A percentile compares a stretch with the other conserved stretches of the same genome.
phyloP scores from a whole-genome alignment of 1,139 yeast genomes.

The Kodamaea plutei region DNA sequence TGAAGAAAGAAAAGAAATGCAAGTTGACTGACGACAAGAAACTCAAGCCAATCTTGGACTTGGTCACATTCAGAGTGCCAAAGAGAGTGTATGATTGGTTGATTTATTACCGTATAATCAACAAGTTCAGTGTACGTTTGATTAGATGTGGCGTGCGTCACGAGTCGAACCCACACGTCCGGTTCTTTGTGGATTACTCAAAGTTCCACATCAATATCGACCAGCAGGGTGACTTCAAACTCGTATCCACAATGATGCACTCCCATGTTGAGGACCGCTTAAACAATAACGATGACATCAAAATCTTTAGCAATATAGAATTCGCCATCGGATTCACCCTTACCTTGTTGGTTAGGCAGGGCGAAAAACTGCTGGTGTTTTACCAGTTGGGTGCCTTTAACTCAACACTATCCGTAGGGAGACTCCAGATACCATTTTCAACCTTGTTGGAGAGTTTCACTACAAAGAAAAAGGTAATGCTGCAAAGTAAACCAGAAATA shows the following conservation, averaged over 20 bases:
- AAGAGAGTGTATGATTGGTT: constrained; percentile 13
- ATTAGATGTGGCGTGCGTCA: constrained; percentile 22
- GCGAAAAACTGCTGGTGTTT: constrained; percentile 11
- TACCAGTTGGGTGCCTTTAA: constrained; percentile 18
- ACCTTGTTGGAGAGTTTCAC: neutral
- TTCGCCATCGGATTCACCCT: constrained; percentile 24
- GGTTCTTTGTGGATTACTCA: constrained; percentile 26
- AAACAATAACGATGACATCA: constrained; percentile 16
- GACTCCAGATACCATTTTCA: neutral
- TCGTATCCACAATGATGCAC: constrained; percentile 26
- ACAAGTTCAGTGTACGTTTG: constrained; percentile 30
- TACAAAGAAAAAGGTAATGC: neutral
- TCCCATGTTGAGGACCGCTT: constrained; percentile 30
- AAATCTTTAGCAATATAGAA: constrained; percentile 32
- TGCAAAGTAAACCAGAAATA: neutral
- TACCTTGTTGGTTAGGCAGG: constrained; percentile 19
- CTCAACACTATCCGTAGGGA: constrained; percentile 19
- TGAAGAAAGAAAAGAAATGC: too few species aligned
- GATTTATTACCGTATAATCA: constrained; percentile 19
- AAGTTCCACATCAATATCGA: constrained; percentile 24
- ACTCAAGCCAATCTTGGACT: constrained; percentile 4
- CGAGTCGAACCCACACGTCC: constrained; percentile 14
- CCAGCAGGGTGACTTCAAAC: constrained; percentile 18
- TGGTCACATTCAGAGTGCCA: constrained; percentile 10
- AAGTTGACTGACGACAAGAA: too few species aligned